Percentiles rank a stretch among this genome's conserved stretches.
These are phyloP conservation scores for Paecilomyces fulvus DNA, from an alignment of 2,329 filamentous ascomycete genomes.

Conservation along the genomic window DNA sequence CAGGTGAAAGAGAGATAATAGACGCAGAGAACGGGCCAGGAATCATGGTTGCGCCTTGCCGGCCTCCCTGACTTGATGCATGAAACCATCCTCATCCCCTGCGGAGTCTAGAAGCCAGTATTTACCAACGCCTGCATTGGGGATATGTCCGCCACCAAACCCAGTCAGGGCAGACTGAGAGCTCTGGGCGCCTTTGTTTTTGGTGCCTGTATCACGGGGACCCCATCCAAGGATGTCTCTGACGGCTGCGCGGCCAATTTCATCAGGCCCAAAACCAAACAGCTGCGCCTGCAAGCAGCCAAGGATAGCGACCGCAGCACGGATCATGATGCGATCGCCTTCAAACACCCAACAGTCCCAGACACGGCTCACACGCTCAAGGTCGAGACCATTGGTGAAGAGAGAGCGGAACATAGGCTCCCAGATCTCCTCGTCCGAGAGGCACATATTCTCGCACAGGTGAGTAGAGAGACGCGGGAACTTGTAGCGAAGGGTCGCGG, in stretches of 20 bases:
- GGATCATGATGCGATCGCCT: slow-evolving; percentile 44
- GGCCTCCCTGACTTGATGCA: slow-evolving; percentile 34
- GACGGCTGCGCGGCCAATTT: slow-evolving; percentile 26
- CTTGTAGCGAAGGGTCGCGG: slow-evolving; percentile 51
- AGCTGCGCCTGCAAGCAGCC: slow-evolving; percentile 36
- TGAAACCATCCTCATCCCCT: slow-evolving; percentile 35
- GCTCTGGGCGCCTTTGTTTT: slow-evolving; percentile 22
- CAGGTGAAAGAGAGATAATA: background rate
- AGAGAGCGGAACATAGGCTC: slow-evolving; percentile 47
- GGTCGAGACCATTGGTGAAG: slow-evolving; percentile 43
- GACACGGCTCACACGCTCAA: slow-evolving; percentile 47
- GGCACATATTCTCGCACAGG: slow-evolving; percentile 33
- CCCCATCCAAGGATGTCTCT: slow-evolving; percentile 30
- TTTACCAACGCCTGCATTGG: slow-evolving; percentile 28
- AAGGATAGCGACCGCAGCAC: slow-evolving; percentile 35
- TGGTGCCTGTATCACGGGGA: slow-evolving; percentile 23
- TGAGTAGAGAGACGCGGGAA: slow-evolving; percentile 47
- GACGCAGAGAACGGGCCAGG: background rate
- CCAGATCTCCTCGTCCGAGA: slow-evolving; percentile 39
- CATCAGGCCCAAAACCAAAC: slow-evolving; percentile 30
- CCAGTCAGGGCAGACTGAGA: slow-evolving; percentile 24
- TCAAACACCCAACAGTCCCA: slow-evolving; percentile 58
- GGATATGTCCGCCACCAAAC: slow-evolving; percentile 27
- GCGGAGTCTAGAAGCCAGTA: slow-evolving; percentile 33
- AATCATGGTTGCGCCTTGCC: slow-evolving; percentile 26